Evolutionary conservation across 2,329 filamentous ascomycete genomes (phyloP).

Genomic region (Fusarium veterinarium): DNA sequence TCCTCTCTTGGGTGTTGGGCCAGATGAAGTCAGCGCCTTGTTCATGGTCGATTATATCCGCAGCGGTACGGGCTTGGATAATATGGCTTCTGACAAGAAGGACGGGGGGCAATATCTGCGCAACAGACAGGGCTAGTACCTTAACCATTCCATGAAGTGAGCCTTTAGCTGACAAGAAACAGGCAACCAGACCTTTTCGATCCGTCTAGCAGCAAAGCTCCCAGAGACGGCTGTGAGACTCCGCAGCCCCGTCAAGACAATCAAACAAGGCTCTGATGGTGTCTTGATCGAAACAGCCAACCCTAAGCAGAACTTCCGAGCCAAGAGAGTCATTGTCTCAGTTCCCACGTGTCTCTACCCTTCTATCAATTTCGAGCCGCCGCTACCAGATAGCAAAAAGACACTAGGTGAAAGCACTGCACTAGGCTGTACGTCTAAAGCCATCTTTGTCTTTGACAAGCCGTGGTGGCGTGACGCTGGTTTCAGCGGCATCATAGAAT

Average conservation of each 20-base stretch:
- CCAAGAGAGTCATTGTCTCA: slow-evolving; percentile 43
- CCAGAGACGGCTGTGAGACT: slow-evolving; percentile 21
- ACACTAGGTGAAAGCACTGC: slow-evolving; percentile 45
- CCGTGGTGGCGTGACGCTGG: slow-evolving; percentile 59
- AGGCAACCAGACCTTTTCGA: slow-evolving; percentile 33
- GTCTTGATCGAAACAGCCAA: slow-evolving; percentile 29
- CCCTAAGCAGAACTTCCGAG: slow-evolving; percentile 17
- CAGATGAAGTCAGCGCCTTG: slow-evolving; percentile 34
- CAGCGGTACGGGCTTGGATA: slow-evolving; percentile 32
- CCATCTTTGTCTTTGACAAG: slow-evolving; percentile 53
- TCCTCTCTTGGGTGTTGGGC: slow-evolving; percentile 32
- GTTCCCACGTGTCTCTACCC: slow-evolving; percentile 42
- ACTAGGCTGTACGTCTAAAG: slow-evolving; percentile 52
- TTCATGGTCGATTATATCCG: slow-evolving; percentile 38
- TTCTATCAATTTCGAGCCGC: slow-evolving; percentile 40
- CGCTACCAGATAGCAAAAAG: slow-evolving; percentile 46
- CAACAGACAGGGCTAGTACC: slow-evolving; percentile 34
- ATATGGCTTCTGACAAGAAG: slow-evolving; percentile 32
- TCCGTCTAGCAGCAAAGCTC: slow-evolving; percentile 26
- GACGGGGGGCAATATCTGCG: slow-evolving; percentile 42
- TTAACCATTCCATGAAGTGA: too few species aligned
- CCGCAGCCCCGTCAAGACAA: slow-evolving; percentile 27
- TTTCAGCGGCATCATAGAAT: slow-evolving; percentile 56
- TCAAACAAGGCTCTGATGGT: slow-evolving; percentile 24
- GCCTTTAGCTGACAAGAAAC: not conserved